Conservation (phyloP, 257 asterid species). For the Solanum ossicruentum region DNA sequence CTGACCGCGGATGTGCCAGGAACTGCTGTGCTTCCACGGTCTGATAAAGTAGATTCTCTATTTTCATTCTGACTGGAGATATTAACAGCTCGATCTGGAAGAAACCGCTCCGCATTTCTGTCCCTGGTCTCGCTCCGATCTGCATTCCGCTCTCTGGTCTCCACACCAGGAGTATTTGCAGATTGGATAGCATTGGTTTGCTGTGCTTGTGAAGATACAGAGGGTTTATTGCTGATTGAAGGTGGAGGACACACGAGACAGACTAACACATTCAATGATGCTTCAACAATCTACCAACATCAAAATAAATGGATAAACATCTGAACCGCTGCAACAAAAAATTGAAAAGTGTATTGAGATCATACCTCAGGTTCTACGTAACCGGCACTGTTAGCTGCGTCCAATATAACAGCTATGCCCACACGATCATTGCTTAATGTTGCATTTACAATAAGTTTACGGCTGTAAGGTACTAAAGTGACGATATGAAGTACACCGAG, state of each 20-base stretch:
- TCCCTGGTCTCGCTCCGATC: conserved; percentile 56
- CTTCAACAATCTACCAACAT: conserved; percentile 74
- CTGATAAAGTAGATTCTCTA: conserved; percentile 47
- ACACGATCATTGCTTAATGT: conserved; percentile 88
- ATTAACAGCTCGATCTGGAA: conserved; percentile 33
- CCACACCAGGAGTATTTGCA: conserved; percentile 44
- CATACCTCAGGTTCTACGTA: conserved; percentile 93
- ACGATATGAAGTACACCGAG: conserved; percentile 84
- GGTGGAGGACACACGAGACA: conserved; percentile 99
- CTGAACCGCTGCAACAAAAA: background rate
- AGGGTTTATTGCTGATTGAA: conserved; percentile 88
- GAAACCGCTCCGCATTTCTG: conserved; percentile 38
- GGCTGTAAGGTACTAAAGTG: conserved; percentile 78
- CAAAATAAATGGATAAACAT: background rate
- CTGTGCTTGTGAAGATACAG: conserved; percentile 53
- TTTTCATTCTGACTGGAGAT: conserved; percentile 21
- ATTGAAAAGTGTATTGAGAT: background rate
- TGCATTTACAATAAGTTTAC: conserved; percentile 71
- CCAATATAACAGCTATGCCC: conserved; percentile 92
- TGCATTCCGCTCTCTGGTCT: conserved; percentile 48
- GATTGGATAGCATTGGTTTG: conserved; percentile 40
- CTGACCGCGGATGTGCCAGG: conserved; percentile 26
- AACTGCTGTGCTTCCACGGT: conserved; percentile 38
- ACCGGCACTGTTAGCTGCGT: conserved; percentile 92
- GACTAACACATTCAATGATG: conserved; percentile 74